Conservation (phyloP, 306 rosid genomes). For the Cajanus cajan region DNA sequence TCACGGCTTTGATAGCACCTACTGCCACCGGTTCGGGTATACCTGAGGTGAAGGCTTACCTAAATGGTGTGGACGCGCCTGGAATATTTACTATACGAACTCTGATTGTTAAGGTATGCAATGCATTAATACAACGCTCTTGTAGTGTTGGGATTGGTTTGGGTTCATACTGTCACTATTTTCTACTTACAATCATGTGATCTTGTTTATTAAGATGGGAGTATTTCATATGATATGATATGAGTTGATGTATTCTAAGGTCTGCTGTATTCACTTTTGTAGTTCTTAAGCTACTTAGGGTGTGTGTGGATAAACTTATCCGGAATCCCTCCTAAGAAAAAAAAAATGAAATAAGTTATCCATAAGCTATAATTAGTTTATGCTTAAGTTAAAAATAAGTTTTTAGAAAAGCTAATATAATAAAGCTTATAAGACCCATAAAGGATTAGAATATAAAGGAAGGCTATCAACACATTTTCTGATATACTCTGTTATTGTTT, state of each 20-base stretch:
- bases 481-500: background rate
- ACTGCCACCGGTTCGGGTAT: slow-evolving; percentile 88
- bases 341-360: too few species aligned
- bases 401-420: too few species aligned
- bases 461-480: background rate
- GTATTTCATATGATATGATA: background rate
- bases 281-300: background rate
- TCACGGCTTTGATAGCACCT: slow-evolving; percentile 83
- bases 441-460: background rate
- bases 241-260: background rate
- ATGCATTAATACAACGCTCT: background rate
- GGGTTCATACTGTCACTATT: background rate
- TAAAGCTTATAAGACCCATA: background rate
- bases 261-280: background rate
- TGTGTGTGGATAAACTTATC: too few species aligned
- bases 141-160: background rate
- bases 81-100: slow-evolving; percentile 65
- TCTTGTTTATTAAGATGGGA: background rate
- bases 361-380: too few species aligned
- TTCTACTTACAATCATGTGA: background rate
- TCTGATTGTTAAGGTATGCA: slow-evolving; percentile 72
- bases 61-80: slow-evolving; percentile 93
- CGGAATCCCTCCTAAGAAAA: too few species aligned
- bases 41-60: slow-evolving; percentile 96
- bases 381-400: too few species aligned